These are phyloP conservation scores for Tilletia horrida DNA, from an alignment of 1,284 basidiomycete genomes.

Conservation along the genomic window DNA sequence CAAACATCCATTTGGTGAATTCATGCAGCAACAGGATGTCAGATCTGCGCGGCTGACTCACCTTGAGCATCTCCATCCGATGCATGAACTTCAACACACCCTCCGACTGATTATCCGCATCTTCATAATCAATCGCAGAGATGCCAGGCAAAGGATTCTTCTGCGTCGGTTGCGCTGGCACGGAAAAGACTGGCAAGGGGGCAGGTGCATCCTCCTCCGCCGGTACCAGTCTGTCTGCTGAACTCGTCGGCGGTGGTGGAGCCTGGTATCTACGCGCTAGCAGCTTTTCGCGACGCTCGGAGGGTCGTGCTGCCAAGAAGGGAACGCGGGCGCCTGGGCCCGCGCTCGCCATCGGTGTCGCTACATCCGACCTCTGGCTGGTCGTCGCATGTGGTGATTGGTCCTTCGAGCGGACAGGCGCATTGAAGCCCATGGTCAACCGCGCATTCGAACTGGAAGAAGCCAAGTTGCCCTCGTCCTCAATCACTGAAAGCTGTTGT, in stretches of 20 bases:
- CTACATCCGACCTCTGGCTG: no score
- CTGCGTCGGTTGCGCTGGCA: conserved; percentile 23
- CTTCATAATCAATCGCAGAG: conserved; percentile 30
- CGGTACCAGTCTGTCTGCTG: conserved; percentile 30
- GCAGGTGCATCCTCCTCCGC: conserved; percentile 33
- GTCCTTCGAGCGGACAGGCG: no score
- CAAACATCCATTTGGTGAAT: no score
- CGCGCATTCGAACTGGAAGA: not conserved
- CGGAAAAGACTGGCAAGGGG: conserved; percentile 32
- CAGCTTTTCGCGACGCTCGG: not conserved
- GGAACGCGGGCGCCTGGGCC: not conserved
- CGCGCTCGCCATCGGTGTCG: not conserved
- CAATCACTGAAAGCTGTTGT: conserved; percentile 22
- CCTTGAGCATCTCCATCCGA: conserved; percentile 46
- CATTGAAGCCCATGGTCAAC: not conserved
- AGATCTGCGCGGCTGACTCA: conserved; percentile 4
- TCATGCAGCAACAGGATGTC: no score
- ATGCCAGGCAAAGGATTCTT: not conserved
- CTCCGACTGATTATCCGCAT: conserved; percentile 30
- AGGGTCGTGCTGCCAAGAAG: not conserved
- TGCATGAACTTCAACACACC: conserved; percentile 51
- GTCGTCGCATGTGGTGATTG: not conserved
- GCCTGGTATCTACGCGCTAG: conserved; percentile 29
- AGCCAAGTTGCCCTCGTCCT: conserved; percentile 16
- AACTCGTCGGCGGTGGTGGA: conserved; percentile 43